phyloP scores from a whole-genome alignment of 768 basidiomycete genomes.

The Serendipita sp. region DNA sequence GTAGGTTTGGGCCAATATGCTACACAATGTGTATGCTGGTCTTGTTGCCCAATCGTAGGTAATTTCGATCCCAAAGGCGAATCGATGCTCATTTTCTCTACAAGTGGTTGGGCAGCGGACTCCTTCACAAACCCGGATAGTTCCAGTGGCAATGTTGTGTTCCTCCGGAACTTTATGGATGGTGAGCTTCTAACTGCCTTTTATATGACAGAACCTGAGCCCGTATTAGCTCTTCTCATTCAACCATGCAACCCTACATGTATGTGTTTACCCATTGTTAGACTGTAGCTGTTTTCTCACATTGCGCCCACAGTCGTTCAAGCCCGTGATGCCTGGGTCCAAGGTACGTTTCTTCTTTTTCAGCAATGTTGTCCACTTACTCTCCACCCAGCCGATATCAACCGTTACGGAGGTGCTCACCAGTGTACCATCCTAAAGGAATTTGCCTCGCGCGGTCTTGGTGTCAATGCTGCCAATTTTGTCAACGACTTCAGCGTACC shows the following conservation, averaged over 20 bases:
- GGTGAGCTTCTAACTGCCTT: background rate
- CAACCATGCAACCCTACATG: conserved; percentile 5
- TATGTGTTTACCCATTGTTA: background rate
- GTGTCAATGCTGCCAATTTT: conserved; percentile 8
- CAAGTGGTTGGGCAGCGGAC: background rate
- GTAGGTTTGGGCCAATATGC: background rate
- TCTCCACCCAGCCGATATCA: conserved; percentile 15
- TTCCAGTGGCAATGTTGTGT: conserved; percentile 9
- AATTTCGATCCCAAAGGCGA: background rate
- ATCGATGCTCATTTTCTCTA: background rate
- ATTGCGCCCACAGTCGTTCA: background rate
- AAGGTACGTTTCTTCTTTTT: background rate
- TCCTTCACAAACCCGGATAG: conserved; percentile 3
- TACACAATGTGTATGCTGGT: conserved; percentile 8
- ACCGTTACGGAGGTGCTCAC: conserved; percentile 6
- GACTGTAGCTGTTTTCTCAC: background rate
- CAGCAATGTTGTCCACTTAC: no score
- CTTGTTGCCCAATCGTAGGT: conserved; percentile 5
- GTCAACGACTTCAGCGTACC: conserved; percentile 20
- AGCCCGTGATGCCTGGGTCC: conserved; percentile 4
- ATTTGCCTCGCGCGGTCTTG: conserved; percentile 8
- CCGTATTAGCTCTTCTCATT: conserved; percentile 17
- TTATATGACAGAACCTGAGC: background rate
- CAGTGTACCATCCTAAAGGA: conserved; percentile 7
- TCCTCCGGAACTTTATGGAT: conserved; percentile 7